A percentile compares a stretch with the other conserved stretches of the same genome.
These are phyloP conservation scores for Tricholoma hemisulphureum DNA, from an alignment of 768 basidiomycete genomes.

Conservation along the genomic window DNA sequence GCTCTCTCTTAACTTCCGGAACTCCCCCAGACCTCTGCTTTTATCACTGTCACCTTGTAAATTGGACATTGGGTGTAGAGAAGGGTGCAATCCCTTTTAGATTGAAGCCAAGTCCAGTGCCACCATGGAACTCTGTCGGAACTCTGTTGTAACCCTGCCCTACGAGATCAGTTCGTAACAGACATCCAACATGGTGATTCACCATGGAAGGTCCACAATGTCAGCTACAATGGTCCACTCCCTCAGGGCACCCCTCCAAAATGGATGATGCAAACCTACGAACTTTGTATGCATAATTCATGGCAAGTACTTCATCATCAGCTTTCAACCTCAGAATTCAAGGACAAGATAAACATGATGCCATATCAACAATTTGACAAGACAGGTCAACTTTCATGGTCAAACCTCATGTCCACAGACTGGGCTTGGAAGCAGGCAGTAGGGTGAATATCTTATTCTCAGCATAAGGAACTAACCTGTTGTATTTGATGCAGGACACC, in stretches of 20 bases:
- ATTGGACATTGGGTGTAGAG: no score
- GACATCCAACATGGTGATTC: constrained; percentile 16
- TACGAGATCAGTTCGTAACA: no score
- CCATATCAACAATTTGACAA: constrained; percentile 22
- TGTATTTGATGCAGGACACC: constrained; percentile 14
- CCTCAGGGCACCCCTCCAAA: constrained; percentile 5
- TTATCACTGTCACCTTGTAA: no score
- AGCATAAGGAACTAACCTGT: background rate
- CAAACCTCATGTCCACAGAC: no score
- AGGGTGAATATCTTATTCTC: background rate
- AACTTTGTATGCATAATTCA: constrained; percentile 19
- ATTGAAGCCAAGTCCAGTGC: no score
- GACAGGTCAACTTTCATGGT: constrained; percentile 15
- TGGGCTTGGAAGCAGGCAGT: no score
- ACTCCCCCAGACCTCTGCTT: no score
- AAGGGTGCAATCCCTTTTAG: no score
- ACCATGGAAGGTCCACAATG: constrained; percentile 18
- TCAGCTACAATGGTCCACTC: constrained; percentile 14
- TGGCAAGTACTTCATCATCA: constrained; percentile 18
- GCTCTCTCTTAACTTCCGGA: no score
- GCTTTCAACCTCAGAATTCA: constrained; percentile 19
- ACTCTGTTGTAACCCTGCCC: no score
- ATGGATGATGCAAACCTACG: constrained; percentile 21
- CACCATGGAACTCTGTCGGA: no score
- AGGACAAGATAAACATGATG: constrained; percentile 14